Evolutionary conservation across 1,284 basidiomycete genomes (phyloP), one percentile per base, ranked within the genome.

Genomic region (Melampsora americana): DNA sequence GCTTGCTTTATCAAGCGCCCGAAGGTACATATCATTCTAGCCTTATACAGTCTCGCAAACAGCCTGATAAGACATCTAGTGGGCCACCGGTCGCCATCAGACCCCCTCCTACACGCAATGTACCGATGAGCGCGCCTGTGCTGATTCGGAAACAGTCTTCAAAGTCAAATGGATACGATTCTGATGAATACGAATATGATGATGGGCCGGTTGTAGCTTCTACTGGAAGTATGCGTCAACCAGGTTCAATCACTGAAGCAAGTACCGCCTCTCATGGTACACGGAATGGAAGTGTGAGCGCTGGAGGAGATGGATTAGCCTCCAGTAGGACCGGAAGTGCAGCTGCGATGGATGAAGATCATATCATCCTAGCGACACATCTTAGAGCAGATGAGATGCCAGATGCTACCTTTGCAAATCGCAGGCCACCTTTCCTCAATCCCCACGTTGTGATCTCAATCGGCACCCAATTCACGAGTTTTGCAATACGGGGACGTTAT

Each of bases 371-470:
- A 16, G 62, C 14, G 39, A 71, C n/a, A 50, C 48, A 16, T 18
- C 16, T 20, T 4, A 65, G 32, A 39, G n/a, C 87, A 0, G 90
- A 93, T 77, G 85, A 88, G 26, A 87, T 92, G 72, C 93, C 93
- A 0, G 93, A 95, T 82, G 86, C 88, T 11, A 92, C 89, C 65
- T 87, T 88, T 64, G 90, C 93, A 0, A 95, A 92, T 30, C 88
- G 93, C 9, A 87, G 90, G 0, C 90, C 90, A 0, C 94, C 94
- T 0, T 76, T 79, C 3, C 83, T 85, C 62, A 80, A 81, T 1
- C 83, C 84, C 0, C 83, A 84, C 32, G 78, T 83, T n/a, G 64
- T 77, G 5, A 76, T 83, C 60, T 66, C 79, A 77, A 64, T 79
- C 11, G 66, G 66, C 53, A 48, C 48, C 26, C 67, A 80, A 83